Evolutionary conservation across 2,329 filamentous ascomycete genomes (phyloP).

Genomic region (Fusarium caatingaense): DNA sequence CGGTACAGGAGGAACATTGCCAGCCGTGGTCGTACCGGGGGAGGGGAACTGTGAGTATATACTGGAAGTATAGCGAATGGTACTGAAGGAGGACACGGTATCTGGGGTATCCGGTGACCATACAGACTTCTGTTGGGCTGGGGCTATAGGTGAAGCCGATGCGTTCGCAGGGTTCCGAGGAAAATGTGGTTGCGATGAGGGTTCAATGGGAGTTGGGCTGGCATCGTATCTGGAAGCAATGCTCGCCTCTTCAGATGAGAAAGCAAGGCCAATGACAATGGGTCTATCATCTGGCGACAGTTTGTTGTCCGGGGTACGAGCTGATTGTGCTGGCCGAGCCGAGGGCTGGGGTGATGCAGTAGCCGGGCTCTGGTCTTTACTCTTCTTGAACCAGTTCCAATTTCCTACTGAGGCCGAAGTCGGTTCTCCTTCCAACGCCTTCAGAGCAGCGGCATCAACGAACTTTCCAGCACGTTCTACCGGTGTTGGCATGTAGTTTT

Average conservation of each 20-base stretch:
- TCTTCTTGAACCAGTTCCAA: conserved; percentile 66
- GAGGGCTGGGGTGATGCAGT: conserved; percentile 43
- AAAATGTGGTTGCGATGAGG: conserved; percentile 16
- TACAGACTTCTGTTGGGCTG: conserved; percentile 58
- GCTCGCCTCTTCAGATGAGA: conserved; percentile 61
- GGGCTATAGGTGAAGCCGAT: conserved; percentile 35
- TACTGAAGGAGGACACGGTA: conserved; percentile 56
- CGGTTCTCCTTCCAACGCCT: conserved; percentile 68
- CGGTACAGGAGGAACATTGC: conserved; percentile 69
- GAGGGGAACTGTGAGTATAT: conserved; percentile 69
- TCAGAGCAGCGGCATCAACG: conserved; percentile 69
- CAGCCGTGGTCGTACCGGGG: conserved; percentile 45
- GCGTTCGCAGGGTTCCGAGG: conserved; percentile 8
- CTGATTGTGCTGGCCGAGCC: conserved; percentile 40
- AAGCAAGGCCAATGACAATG: conserved; percentile 77
- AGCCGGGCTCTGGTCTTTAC: conserved; percentile 48
- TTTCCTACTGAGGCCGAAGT: conserved; percentile 66
- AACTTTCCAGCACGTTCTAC: conserved; percentile 58
- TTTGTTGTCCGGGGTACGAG: conserved; percentile 53
- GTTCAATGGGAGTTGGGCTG: conserved; percentile 50
- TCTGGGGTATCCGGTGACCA: conserved; percentile 73
- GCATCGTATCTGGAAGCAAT: conserved; percentile 58
- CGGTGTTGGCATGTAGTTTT: conserved; percentile 52
- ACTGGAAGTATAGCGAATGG: conserved; percentile 64
- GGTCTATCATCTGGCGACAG: conserved; percentile 76